Conservation (phyloP, 257 asterid species). For the Euphrasia confusa region DNA sequence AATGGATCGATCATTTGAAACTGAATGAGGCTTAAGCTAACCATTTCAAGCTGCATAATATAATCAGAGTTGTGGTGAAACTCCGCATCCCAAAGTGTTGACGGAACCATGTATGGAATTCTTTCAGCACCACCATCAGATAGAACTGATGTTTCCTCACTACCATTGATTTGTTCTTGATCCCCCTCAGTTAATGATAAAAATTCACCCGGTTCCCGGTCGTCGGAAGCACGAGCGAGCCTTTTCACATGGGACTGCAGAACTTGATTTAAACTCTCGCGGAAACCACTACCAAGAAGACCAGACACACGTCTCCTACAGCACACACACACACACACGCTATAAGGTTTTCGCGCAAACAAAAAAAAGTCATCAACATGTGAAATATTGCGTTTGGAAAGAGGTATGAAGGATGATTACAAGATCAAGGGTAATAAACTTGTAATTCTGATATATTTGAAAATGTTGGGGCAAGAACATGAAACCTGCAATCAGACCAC, state of each 20-base stretch:
- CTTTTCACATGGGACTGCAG: constrained; percentile 67
- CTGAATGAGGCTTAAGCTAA: constrained; percentile 27
- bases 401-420: too few relatives aligned
- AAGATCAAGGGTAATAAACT: not conserved
- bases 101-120: constrained; percentile 33
- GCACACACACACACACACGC: constrained; percentile 11
- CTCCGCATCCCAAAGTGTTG: constrained; percentile 46
- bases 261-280: constrained; percentile 63
- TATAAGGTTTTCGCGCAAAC: not conserved
- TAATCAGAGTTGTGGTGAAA: constrained; percentile 33
- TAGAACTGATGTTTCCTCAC: constrained; percentile 23
- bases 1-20: not conserved
- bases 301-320: constrained; percentile 82
- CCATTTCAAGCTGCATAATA: constrained; percentile 40
- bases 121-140: constrained; percentile 34
- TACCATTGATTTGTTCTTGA: constrained; percentile 34
- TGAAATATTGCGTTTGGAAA: not conserved
- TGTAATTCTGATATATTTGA: not conserved
- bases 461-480: too few relatives aligned
- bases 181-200: constrained; percentile 38
- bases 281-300: constrained; percentile 77
- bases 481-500: too few relatives aligned
- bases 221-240: constrained; percentile 53
- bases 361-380: not conserved
- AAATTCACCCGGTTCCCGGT: constrained; percentile 54